A percentile compares a stretch with the other conserved stretches of the same genome.
phyloP scores from a whole-genome alignment of 2,329 filamentous ascomycete species.

The Hymenoscyphus linearis region DNA sequence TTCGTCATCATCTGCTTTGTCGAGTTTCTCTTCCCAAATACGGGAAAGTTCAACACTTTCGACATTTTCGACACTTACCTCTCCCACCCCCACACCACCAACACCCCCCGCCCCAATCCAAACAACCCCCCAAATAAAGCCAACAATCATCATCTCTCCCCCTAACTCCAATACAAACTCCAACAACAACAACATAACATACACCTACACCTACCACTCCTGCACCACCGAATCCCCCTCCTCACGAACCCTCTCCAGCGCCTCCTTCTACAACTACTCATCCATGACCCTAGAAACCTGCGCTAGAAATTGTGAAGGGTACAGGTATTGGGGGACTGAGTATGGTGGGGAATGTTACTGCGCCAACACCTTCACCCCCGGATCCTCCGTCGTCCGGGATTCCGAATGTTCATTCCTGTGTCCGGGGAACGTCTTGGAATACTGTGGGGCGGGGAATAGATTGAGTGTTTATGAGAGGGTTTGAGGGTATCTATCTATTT shows the following conservation, averaged over 20 bases:
- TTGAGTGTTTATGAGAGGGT: constrained; percentile 20
- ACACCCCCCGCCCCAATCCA: not conserved
- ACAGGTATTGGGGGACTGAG: constrained; percentile 36
- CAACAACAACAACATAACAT: not conserved
- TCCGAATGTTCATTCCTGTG: constrained; percentile 26
- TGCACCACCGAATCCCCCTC: constrained; percentile 21
- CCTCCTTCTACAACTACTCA: constrained; percentile 20
- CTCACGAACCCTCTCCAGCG: constrained; percentile 16
- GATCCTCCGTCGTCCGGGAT: constrained; percentile 6
- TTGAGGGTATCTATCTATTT: too few species aligned
- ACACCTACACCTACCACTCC: not conserved
- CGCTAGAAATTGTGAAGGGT: constrained; percentile 27
- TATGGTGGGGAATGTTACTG: constrained; percentile 35
- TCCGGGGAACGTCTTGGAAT: constrained; percentile 26
- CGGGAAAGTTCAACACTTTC: too few species aligned
- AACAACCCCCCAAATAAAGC: not conserved
- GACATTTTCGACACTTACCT: too few species aligned
- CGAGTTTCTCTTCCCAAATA: not conserved
- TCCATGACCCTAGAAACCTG: constrained; percentile 33
- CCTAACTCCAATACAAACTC: too few species aligned
- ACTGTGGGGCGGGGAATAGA: constrained; percentile 31
- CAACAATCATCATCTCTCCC: not conserved
- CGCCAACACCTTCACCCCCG: constrained; percentile 23
- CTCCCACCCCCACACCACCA: not conserved
- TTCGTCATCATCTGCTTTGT: not conserved